A percentile compares a stretch with the other conserved stretches of the same genome.
These are phyloP conservation scores for Xylaria sp. DNA, from an alignment of 2,329 filamentous ascomycete species.

Conservation along the genomic window DNA sequence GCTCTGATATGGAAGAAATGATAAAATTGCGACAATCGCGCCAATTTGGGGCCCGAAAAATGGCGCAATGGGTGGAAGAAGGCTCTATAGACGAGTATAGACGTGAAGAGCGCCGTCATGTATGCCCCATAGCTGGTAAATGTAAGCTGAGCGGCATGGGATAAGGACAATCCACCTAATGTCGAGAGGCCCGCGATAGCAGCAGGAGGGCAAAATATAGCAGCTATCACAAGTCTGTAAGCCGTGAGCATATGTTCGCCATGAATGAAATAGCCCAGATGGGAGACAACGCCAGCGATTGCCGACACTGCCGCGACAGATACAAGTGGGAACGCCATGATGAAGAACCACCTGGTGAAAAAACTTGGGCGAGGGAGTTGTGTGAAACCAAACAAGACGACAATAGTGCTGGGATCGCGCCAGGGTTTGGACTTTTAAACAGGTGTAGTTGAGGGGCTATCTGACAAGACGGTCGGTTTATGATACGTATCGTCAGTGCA, in stretches of 20 bases:
- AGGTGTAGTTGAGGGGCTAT: constrained; percentile 7
- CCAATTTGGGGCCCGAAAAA: constrained; percentile 33
- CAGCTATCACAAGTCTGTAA: constrained; percentile 24
- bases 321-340: constrained; percentile 23
- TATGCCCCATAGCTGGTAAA: constrained; percentile 31
- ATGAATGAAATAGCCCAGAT: constrained; percentile 34
- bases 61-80: constrained; percentile 36
- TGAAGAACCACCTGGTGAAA: not conserved
- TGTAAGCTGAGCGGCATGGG: constrained; percentile 22
- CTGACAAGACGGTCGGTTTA: not conserved
- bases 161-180: constrained; percentile 14
- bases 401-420: constrained; percentile 1
- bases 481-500: not conserved
- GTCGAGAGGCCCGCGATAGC: constrained; percentile 15
- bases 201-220: constrained; percentile 22
- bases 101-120: constrained; percentile 35
- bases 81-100: constrained; percentile 35
- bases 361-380: not conserved
- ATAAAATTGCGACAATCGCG: constrained; percentile 35
- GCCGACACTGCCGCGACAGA: constrained; percentile 20
- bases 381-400: constrained; percentile 2
- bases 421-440: constrained; percentile 13
- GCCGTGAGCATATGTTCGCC: constrained; percentile 38
- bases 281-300: constrained; percentile 31
- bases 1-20: constrained; percentile 33